Base-by-base conservation (phyloP, 495 filamentous ascomycete species). In the Corynascus novoguineensis region DNA sequence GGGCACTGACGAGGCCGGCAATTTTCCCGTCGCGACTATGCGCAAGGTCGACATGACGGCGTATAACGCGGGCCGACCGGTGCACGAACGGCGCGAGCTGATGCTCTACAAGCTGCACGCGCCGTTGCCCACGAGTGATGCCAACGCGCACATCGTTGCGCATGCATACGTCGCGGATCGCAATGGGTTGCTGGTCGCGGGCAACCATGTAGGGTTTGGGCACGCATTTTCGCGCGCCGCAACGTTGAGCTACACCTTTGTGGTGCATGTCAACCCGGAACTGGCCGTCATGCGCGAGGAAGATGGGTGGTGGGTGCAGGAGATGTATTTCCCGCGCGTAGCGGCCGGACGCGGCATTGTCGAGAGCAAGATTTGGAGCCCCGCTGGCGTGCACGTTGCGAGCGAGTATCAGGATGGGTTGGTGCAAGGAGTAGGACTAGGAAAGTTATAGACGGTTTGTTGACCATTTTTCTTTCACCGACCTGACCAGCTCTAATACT, bases 161-260 rank as follows among this genome's bases (percentile, higher is more conserved):
- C 86, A 89, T 65, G 80, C 86, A 47, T 89, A 83, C 68, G 78
- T 83, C 2, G 80, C 78, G 27, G 86, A 90, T 62, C 78, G 83
- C 38, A 90, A 90, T 64, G 85, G 83, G 0, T 67, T 89, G 52
- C 73, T 86, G 61, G 73, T 87, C 68, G 74, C 84, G 32, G 74
- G 76, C 4, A 83, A 87, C 35, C 78, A 86, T 6, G 58, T 86
- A 8, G 81, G 80, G 0, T 77, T 82, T 32, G 79, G 76, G 4
- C 65, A 73, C 54, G 73, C 77, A 46, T 63, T 76, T 12, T 78
- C 66, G 5, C 66, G 74, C 34, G 83, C 85, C 65, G 82, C 81
- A 6, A 85, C 78, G 53, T 65, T 90, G 42, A 83, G 76, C 31
- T 79, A 87, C 53, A 78, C 73, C 9, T 80, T 88, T 35, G 76